These are phyloP conservation scores for Oryza punctata DNA, from an alignment of 176 grass and related monocot species.

Conservation along the genomic window DNA sequence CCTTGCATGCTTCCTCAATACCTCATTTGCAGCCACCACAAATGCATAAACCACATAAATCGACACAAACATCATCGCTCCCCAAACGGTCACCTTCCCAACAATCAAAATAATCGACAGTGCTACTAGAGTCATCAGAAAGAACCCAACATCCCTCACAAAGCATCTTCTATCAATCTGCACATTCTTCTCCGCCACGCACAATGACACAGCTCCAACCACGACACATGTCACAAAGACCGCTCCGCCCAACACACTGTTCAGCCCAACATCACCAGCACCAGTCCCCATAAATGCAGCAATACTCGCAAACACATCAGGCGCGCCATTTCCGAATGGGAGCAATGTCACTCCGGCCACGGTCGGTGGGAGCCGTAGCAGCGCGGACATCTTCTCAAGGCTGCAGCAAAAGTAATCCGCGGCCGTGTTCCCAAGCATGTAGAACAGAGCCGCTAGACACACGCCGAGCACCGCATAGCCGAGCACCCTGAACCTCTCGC, in stretches of 20 bases:
- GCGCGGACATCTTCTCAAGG: slow-evolving; percentile 85
- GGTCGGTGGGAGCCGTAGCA: slow-evolving; percentile 77
- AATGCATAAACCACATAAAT: slow-evolving; percentile 91
- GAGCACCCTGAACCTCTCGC: slow-evolving; percentile 63
- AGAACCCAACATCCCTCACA: slow-evolving; percentile 87
- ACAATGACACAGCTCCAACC: slow-evolving; percentile 74
- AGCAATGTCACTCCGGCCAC: slow-evolving; percentile 89
- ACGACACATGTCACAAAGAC: slow-evolving; percentile 97
- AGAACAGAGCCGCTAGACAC: slow-evolving; percentile 81
- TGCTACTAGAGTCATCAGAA: slow-evolving; percentile 63
- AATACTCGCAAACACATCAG: slow-evolving; percentile 96
- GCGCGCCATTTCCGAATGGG: slow-evolving; percentile 92
- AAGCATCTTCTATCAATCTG: slow-evolving; percentile 92
- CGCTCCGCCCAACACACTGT: slow-evolving; percentile 91
- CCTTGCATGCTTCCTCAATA: slow-evolving; percentile 83
- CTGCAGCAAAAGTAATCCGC: slow-evolving; percentile 99
- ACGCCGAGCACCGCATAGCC: slow-evolving; percentile 68
- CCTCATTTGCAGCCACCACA: slow-evolving; percentile 87
- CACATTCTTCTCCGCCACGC: slow-evolving; percentile 86
- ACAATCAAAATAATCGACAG: slow-evolving; percentile 70
- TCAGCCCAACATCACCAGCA: slow-evolving; percentile 86
- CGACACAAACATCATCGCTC: slow-evolving; percentile 75
- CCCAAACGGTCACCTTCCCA: slow-evolving; percentile 91
- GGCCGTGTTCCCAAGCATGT: slow-evolving; percentile 90
- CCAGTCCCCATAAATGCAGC: slow-evolving; percentile 79